These are phyloP conservation scores for Debaryomyces fabryi DNA, from an alignment of 1,139 yeast genomes.

Conservation along the genomic window DNA sequence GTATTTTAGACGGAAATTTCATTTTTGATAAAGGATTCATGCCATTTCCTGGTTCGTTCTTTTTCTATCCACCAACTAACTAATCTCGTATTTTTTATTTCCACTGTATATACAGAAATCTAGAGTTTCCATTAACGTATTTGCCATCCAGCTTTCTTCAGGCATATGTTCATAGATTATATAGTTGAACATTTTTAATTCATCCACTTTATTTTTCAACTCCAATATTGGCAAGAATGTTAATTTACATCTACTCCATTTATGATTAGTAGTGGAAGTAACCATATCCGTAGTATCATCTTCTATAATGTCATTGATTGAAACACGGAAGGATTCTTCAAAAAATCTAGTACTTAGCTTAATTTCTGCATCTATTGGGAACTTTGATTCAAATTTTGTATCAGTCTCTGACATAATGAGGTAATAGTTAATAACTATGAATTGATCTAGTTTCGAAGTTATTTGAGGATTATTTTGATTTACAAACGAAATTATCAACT, in stretches of 20 bases:
- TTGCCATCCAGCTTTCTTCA: slow-evolving; percentile 14
- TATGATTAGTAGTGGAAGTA: slow-evolving; percentile 35
- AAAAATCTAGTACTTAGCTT: slow-evolving; percentile 30
- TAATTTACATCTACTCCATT: slow-evolving; percentile 42
- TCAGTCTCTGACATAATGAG: slow-evolving; percentile 16
- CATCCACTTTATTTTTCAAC: slow-evolving; percentile 37
- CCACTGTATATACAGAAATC: slow-evolving; percentile 34
- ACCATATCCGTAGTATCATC: slow-evolving; percentile 19
- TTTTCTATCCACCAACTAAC: slow-evolving; percentile 8
- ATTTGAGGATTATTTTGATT: slow-evolving; percentile 8
- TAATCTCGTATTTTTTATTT: slow-evolving; percentile 19
- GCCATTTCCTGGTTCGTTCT: slow-evolving; percentile 9
- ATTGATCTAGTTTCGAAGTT: slow-evolving; percentile 29
- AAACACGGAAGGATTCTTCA: slow-evolving; percentile 29
- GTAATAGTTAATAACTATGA: slow-evolving; percentile 26
- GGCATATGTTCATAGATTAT: slow-evolving; percentile 18
- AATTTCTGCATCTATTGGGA: slow-evolving; percentile 24
- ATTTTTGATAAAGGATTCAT: slow-evolving; percentile 10
- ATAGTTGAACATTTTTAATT: slow-evolving; percentile 35
- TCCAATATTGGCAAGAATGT: slow-evolving; percentile 43
- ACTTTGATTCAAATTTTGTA: slow-evolving; percentile 3
- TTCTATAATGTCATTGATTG: slow-evolving; percentile 14
- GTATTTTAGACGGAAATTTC: slow-evolving; percentile 9
- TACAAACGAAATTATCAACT: slow-evolving; percentile 20
- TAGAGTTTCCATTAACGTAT: slow-evolving; percentile 22